Conservation (phyloP, 2,329 filamentous ascomycete species). For the Boeremia exigua region DNA sequence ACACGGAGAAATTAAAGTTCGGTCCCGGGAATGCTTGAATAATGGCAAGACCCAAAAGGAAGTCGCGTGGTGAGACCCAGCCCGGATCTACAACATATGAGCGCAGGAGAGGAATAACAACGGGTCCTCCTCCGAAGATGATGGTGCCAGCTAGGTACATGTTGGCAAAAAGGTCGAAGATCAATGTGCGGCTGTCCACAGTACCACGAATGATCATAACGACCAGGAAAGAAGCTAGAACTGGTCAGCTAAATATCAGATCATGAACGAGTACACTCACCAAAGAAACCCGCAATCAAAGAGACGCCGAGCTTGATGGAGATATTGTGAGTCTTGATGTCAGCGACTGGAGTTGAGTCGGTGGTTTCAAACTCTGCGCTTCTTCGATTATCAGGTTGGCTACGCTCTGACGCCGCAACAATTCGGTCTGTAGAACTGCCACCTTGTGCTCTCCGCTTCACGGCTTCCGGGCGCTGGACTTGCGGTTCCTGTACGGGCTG, state of each 20-base stretch:
- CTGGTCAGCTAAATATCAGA: neutral
- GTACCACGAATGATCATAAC: slow-evolving; percentile 59
- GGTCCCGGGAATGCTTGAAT: slow-evolving; percentile 73
- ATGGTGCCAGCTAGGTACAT: slow-evolving; percentile 75
- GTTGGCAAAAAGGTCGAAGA: slow-evolving; percentile 71
- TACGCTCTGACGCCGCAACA: slow-evolving; percentile 8
- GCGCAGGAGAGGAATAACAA: slow-evolving; percentile 53
- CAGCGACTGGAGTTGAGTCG: slow-evolving; percentile 13
- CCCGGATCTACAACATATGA: slow-evolving; percentile 66
- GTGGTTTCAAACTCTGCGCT: slow-evolving; percentile 2
- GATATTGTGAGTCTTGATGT: slow-evolving; percentile 45
- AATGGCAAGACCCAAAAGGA: slow-evolving; percentile 74
- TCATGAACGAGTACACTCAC: slow-evolving; percentile 32
- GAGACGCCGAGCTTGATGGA: slow-evolving; percentile 46
- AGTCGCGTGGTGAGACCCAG: slow-evolving; percentile 74
- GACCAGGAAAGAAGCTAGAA: slow-evolving; percentile 59
- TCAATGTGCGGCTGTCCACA: slow-evolving; percentile 51
- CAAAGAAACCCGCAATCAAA: slow-evolving; percentile 57
- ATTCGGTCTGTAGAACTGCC: slow-evolving; percentile 28
- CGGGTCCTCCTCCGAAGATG: slow-evolving; percentile 55
- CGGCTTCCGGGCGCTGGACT: slow-evolving; percentile 25
- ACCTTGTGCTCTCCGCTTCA: slow-evolving; percentile 28
- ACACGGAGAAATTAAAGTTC: slow-evolving; percentile 62
- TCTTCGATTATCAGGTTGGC: slow-evolving; percentile 6
- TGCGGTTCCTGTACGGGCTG: slow-evolving; percentile 13